These are phyloP conservation scores for Talaromyces pinophilus DNA, from an alignment of 2,329 filamentous ascomycete genomes.

Conservation along the genomic window DNA sequence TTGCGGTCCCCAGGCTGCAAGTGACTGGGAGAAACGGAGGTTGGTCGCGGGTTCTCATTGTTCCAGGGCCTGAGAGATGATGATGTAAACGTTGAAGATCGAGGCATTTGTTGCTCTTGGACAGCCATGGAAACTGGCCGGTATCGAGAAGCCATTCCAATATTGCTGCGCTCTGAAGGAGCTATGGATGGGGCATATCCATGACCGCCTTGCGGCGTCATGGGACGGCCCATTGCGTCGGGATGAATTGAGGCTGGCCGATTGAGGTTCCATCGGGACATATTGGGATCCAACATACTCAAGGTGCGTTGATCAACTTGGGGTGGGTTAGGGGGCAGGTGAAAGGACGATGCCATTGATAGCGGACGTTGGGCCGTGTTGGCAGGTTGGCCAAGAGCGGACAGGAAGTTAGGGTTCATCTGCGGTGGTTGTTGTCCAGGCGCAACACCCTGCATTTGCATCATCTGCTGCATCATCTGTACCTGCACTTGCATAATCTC, in stretches of 20 bases:
- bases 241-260: slow-evolving; percentile 39
- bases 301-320: slow-evolving; percentile 64
- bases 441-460: slow-evolving; percentile 62
- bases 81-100: slow-evolving; percentile 37
- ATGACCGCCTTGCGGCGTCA: slow-evolving; percentile 29
- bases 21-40: slow-evolving; percentile 28
- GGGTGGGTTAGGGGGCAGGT: slow-evolving; percentile 30
- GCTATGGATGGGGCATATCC: slow-evolving; percentile 87
- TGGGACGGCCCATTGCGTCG: slow-evolving; percentile 29
- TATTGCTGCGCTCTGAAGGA: slow-evolving; percentile 90
- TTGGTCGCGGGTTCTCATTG: slow-evolving; percentile 37
- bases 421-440: slow-evolving; percentile 36
- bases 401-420: slow-evolving; percentile 30
- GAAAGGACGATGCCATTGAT: slow-evolving; percentile 48
- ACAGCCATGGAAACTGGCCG: slow-evolving; percentile 76
- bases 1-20: slow-evolving; percentile 30
- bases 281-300: slow-evolving; percentile 76
- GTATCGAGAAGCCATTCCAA: slow-evolving; percentile 87
- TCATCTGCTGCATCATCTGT: slow-evolving; percentile 78
- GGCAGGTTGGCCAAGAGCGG: slow-evolving; percentile 29
- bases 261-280: slow-evolving; percentile 40
- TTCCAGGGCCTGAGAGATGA: slow-evolving; percentile 40
- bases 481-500: slow-evolving; percentile 93
- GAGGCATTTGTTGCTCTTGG: slow-evolving; percentile 32
- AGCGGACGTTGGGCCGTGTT: slow-evolving; percentile 46